These are phyloP conservation scores for Phytophthora pini DNA, from an alignment of 352 stramenopile genomes.

Conservation along the genomic window DNA sequence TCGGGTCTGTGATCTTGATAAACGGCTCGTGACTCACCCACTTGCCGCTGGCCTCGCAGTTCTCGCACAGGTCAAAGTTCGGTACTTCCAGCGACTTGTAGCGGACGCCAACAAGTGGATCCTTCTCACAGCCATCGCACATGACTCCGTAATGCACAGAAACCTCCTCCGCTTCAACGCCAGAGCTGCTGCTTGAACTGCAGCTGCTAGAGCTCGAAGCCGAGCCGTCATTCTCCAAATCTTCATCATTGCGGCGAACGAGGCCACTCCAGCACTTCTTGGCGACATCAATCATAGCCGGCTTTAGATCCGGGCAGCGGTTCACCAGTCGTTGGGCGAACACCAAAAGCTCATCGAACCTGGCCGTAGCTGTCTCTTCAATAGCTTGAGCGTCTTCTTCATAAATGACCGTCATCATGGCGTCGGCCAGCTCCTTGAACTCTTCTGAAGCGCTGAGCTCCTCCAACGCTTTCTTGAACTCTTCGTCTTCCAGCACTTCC, in stretches of 20 bases:
- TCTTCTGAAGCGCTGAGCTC: slow-evolving; percentile 40
- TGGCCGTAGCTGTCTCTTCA: slow-evolving; percentile 37
- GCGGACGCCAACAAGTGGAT: slow-evolving; percentile 60
- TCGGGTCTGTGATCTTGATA: slow-evolving; percentile 83
- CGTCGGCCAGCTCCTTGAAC: slow-evolving; percentile 47
- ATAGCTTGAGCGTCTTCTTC: slow-evolving; percentile 37
- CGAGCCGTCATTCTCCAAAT: slow-evolving; percentile 29
- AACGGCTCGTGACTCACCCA: slow-evolving; percentile 62
- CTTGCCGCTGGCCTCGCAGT: slow-evolving; percentile 66
- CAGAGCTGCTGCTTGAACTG: slow-evolving; percentile 9
- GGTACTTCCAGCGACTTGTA: slow-evolving; percentile 82
- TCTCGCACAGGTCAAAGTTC: slow-evolving; percentile 84
- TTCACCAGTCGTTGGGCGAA: slow-evolving; percentile 51
- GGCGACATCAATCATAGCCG: slow-evolving; percentile 45
- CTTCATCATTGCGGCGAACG: slow-evolving; percentile 43
- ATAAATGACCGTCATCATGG: slow-evolving; percentile 41
- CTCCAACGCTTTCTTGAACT: slow-evolving; percentile 40
- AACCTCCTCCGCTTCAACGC: slow-evolving; percentile 24
- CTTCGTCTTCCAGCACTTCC: slow-evolving; percentile 40
- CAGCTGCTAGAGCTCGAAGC: slow-evolving; percentile 35
- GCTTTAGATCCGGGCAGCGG: slow-evolving; percentile 53
- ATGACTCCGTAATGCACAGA: slow-evolving; percentile 46
- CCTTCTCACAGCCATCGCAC: slow-evolving; percentile 68
- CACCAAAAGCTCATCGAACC: slow-evolving; percentile 46
- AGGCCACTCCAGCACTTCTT: slow-evolving; percentile 49